Evolutionary conservation across 73 alveolate genomes (phyloP).

Genomic region (Uronychia setigera): DNA sequence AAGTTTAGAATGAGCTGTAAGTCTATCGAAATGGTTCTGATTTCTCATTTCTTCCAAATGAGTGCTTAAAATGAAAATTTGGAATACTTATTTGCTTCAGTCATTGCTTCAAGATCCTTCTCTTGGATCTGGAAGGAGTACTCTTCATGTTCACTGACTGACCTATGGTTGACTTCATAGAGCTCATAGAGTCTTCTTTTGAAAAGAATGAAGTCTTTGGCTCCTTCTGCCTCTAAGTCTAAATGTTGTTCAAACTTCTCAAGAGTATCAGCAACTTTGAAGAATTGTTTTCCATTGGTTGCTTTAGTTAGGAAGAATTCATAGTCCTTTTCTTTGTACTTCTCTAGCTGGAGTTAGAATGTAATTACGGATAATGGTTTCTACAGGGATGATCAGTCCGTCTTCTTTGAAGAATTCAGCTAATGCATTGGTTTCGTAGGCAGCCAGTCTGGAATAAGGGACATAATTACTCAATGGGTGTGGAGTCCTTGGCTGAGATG

Average conservation of each 20-base stretch:
- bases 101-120: conserved; percentile 35
- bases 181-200: conserved; percentile 42
- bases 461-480: conserved; percentile 23
- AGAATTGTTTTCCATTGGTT: conserved; percentile 25
- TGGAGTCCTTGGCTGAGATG: not conserved
- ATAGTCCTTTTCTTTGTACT: conserved; percentile 38
- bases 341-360: conserved; percentile 9
- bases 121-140: conserved; percentile 40
- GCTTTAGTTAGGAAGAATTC: conserved; percentile 46
- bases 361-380: conserved; percentile 54
- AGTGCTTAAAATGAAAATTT: not conserved
- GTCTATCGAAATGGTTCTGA: conserved; percentile 6
- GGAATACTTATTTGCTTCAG: conserved; percentile 43
- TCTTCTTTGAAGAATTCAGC: conserved; percentile 48
- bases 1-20: conserved; percentile 7
- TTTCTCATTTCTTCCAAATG: not conserved
- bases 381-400: conserved; percentile 62
- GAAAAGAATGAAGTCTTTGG: conserved; percentile 55
- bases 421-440: conserved; percentile 27
- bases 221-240: conserved; percentile 31
- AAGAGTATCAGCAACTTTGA: conserved; percentile 64
- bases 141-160: conserved; percentile 56
- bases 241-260: conserved; percentile 55
- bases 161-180: conserved; percentile 44
- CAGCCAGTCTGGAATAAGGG: conserved; percentile 14